These are phyloP conservation scores for Astrothelium macrocarpum DNA, from an alignment of 495 filamentous ascomycete genomes.

Conservation along the genomic window DNA sequence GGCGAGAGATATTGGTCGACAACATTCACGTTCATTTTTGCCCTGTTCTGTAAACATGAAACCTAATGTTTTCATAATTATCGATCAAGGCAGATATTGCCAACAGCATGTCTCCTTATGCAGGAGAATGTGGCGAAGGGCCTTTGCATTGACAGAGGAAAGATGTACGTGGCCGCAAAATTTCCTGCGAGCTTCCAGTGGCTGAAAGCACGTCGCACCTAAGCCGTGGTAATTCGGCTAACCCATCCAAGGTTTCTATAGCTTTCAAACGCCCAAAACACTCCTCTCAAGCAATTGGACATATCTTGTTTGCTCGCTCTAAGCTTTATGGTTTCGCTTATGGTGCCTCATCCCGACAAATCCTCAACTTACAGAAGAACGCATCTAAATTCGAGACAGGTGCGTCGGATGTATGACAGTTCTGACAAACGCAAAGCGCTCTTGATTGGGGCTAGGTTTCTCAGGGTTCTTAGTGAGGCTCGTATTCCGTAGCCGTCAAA, in stretches of 20 bases:
- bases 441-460: not conserved
- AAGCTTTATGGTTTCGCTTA: not conserved
- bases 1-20: not conserved
- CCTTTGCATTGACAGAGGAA: not conserved
- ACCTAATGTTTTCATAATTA: too few relatives aligned
- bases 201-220: not conserved
- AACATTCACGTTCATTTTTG: not conserved
- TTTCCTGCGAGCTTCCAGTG: not conserved
- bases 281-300: not conserved
- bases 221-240: not conserved
- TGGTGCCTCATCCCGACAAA: not conserved
- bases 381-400: not conserved
- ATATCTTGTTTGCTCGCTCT: not conserved
- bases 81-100: too few relatives aligned
- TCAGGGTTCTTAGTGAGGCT: not conserved
- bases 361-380: not conserved
- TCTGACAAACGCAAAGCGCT: not conserved
- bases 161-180: not conserved
- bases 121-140: not conserved
- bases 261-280: not conserved
- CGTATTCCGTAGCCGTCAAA: not conserved
- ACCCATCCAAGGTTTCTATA: not conserved
- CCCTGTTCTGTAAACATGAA: not conserved
- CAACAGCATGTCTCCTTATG: not conserved
- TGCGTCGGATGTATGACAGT: not conserved